These are phyloP conservation scores for Geotrichum bryndzae DNA, from an alignment of 1,139 yeast species.

Conservation along the genomic window DNA sequence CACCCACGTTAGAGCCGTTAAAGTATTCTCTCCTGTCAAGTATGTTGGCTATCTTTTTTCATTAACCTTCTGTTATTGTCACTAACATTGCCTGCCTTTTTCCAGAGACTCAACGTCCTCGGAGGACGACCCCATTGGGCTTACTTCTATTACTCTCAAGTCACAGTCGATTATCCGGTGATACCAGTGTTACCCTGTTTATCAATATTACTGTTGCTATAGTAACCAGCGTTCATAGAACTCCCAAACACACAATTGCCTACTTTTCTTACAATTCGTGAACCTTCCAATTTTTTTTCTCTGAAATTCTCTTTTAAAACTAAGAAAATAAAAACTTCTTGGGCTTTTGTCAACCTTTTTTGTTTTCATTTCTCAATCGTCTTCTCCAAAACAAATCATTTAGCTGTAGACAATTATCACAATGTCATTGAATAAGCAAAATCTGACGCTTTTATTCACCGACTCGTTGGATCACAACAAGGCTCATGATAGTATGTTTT, in stretches of 20 bases:
- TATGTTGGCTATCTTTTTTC: conserved; percentile 13
- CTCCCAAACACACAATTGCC: neutral
- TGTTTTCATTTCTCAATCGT: neutral
- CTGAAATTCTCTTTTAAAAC: neutral
- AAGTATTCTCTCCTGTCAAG: conserved; percentile 44
- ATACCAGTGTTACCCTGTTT: neutral
- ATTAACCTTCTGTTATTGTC: neutral
- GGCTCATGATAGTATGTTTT: conserved; percentile 18
- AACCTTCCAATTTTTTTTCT: neutral
- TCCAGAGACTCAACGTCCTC: conserved; percentile 23
- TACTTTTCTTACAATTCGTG: neutral
- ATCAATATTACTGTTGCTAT: neutral
- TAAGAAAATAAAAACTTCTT: neutral
- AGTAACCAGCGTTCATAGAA: neutral
- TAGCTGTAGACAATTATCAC: neutral
- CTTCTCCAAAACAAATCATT: neutral
- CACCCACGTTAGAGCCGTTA: conserved; percentile 75
- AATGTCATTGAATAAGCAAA: conserved; percentile 9
- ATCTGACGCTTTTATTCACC: conserved; percentile 14
- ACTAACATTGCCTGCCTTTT: conserved; percentile 14
- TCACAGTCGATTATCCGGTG: conserved; percentile 36
- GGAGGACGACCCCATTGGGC: conserved; percentile 29
- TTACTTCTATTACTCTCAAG: conserved; percentile 33
- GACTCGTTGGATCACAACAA: conserved; percentile 20
- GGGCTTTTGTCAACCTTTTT: neutral